A percentile compares a stretch with the other conserved stretches of the same genome.
Evolutionary conservation across 441 rosid genomes (phyloP).

Genomic region (Erodium moschatum): DNA sequence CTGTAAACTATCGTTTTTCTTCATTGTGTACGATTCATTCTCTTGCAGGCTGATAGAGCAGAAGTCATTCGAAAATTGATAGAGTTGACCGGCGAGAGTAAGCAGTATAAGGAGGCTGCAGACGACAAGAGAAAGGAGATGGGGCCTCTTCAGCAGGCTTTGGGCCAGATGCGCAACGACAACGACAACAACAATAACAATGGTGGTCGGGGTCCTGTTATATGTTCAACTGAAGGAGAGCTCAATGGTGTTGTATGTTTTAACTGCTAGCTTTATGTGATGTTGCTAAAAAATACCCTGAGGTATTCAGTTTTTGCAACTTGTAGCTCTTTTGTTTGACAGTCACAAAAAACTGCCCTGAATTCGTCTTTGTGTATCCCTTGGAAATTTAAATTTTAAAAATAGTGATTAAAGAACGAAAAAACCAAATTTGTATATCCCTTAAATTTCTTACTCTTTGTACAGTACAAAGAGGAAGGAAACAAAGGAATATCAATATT

Average conservation of each 20-base stretch:
- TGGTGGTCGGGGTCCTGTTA: conserved; percentile 43
- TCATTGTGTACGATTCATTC: not conserved
- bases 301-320: too few relatives aligned
- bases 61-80: conserved; percentile 45
- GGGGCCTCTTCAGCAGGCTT: conserved; percentile 81
- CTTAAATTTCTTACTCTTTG: too few relatives aligned
- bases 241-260: conserved; percentile 54
- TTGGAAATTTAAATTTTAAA: too few relatives aligned
- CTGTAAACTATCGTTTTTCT: not conserved
- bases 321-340: too few relatives aligned
- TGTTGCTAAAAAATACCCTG: too few relatives aligned
- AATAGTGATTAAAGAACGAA: too few relatives aligned
- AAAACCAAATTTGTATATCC: too few relatives aligned
- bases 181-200: too few relatives aligned
- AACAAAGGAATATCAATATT: too few relatives aligned
- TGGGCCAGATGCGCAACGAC: conserved; percentile 69
- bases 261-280: conserved; percentile 8
- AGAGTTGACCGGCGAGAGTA: conserved; percentile 50
- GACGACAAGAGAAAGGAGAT: conserved; percentile 70
- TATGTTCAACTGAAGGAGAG: conserved; percentile 92
- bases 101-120: conserved; percentile 41
- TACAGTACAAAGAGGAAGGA: too few relatives aligned
- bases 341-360: too few relatives aligned
- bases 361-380: too few relatives aligned
- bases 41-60: conserved; percentile 42